A percentile compares a stretch with the other conserved stretches of the same genome.
These are phyloP conservation scores for Pleurotus djamor DNA, from an alignment of 768 basidiomycete species.

Conservation along the genomic window DNA sequence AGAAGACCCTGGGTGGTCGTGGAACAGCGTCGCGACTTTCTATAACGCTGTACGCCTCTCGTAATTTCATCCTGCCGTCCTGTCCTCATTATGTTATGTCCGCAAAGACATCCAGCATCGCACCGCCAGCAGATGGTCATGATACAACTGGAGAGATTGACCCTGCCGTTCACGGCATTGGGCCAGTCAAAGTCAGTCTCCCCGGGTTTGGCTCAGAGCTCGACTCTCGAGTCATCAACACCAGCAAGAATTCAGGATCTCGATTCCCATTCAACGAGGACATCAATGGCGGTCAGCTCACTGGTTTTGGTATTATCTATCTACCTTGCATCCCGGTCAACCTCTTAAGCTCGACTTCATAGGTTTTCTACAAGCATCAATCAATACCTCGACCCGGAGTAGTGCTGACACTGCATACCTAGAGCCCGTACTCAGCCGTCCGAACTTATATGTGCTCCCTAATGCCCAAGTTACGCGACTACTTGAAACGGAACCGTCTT, in stretches of 20 bases:
- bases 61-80: too few species aligned
- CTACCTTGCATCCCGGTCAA: slow-evolving; percentile 13
- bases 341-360: slow-evolving; percentile 14
- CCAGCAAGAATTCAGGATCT: slow-evolving; percentile 21
- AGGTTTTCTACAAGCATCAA: slow-evolving; percentile 18
- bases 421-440: slow-evolving; percentile 16
- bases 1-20: slow-evolving; percentile 25
- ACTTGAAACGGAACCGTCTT: background rate
- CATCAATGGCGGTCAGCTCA: slow-evolving; percentile 35
- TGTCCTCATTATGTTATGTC: slow-evolving; percentile 10
- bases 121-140: slow-evolving; percentile 23
- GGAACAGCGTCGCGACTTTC: slow-evolving; percentile 21
- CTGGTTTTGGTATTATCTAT: slow-evolving; percentile 36
- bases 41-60: slow-evolving; percentile 14
- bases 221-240: slow-evolving; percentile 17
- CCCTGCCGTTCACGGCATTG: slow-evolving; percentile 21
- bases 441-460: slow-evolving; percentile 21
- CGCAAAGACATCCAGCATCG: slow-evolving; percentile 22
- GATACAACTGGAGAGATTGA: slow-evolving; percentile 23
- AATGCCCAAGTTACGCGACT: slow-evolving; percentile 14
- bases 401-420: slow-evolving; percentile 22
- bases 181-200: slow-evolving; percentile 20
- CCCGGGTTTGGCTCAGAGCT: slow-evolving; percentile 15
- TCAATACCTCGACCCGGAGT: slow-evolving; percentile 14
- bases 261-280: slow-evolving; percentile 40